Base-by-base conservation (phyloP, 78 protist genomes). In the Diacronema lutheri region DNA sequence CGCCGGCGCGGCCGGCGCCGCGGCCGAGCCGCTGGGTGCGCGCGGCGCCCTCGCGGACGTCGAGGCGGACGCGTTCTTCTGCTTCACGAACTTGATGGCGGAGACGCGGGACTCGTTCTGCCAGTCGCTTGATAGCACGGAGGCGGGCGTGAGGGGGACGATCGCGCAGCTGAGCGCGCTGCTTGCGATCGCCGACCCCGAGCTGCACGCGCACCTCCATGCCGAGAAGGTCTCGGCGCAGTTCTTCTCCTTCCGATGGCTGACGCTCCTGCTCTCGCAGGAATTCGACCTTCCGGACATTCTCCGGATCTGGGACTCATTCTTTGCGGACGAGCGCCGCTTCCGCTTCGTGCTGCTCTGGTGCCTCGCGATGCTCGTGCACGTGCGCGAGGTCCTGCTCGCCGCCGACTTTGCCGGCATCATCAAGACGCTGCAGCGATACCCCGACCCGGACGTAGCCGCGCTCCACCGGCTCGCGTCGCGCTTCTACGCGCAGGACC, bases 201-300 rank as follows among this genome's bases (percentile, higher is more conserved):
- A 1, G 50, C 35, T 81, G 29, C 9, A 25, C 13, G 33, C 33
- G 68, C 13, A 5, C 7, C 44, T 81, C 33, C 29, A 11, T 35
- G 13, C 11, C n/a, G 10, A 31, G 41, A 4, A 40, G 31, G 57
- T 83, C 12, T 11, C 64, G 64, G 60, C 79, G 11, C 29, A 58
- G n/a, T 85, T 85, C 89, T 85, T 58, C 76, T 82, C 62, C 31
- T 85, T 85, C 65, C 89, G 89, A 0, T 85, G 89, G 89, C n/a
- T 85, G 44, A 64, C 83, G 41, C 83, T 85, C 37, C 37, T 85
- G 19, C 29, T 50, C 62, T 38, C 84, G 60, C 66, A 81, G 79
- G 87, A 83, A 62, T 60, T 66, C 50, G 87, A 83, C 25, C 62
- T 83, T 21, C 87, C 87, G 33, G 87, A 83, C 56, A 57, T 65